Conservation (phyloP, 2,329 filamentous ascomycete genomes). For the Calonectria fujianensis region DNA sequence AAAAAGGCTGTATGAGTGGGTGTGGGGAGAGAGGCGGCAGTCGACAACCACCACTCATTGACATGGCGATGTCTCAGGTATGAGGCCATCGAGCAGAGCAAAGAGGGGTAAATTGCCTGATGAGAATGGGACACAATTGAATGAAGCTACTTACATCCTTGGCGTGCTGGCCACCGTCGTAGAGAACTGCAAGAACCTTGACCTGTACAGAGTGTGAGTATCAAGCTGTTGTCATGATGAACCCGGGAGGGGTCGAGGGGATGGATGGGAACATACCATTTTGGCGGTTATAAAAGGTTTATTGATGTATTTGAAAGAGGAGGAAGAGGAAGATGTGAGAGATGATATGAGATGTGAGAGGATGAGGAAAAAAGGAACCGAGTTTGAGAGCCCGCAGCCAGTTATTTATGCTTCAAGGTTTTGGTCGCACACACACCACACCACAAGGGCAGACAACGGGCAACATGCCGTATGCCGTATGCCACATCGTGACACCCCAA, state of each 20-base stretch:
- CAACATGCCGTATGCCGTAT: constrained; percentile 32
- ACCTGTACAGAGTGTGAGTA: constrained; percentile 74
- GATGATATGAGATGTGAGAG: constrained; percentile 29
- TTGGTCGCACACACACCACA: constrained; percentile 22
- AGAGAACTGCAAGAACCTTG: constrained; percentile 95
- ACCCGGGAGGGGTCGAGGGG: constrained; percentile 15
- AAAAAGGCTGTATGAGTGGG: constrained; percentile 38
- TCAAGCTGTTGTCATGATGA: constrained; percentile 36
- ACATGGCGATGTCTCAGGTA: constrained; percentile 27
- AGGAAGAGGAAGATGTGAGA: constrained; percentile 35
- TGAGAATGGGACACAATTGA: constrained; percentile 30
- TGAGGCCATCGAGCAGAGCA: constrained; percentile 33
- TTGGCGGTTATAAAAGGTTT: constrained; percentile 51
- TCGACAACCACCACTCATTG: constrained; percentile 31
- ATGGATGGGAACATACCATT: constrained; percentile 52
- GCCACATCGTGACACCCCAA: constrained; percentile 33
- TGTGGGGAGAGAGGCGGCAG: constrained; percentile 38
- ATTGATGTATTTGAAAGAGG: constrained; percentile 44
- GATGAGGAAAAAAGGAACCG: constrained; percentile 35
- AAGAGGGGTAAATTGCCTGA: constrained; percentile 34
- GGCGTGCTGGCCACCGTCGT: constrained; percentile 94
- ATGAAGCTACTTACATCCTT: constrained; percentile 78
- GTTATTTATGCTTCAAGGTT: constrained; percentile 55
- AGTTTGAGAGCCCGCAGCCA: constrained; percentile 46
- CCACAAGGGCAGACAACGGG: constrained; percentile 36